phyloP scores from a whole-genome alignment of 2,329 filamentous ascomycete genomes.

The Emydomyces testavorans region DNA sequence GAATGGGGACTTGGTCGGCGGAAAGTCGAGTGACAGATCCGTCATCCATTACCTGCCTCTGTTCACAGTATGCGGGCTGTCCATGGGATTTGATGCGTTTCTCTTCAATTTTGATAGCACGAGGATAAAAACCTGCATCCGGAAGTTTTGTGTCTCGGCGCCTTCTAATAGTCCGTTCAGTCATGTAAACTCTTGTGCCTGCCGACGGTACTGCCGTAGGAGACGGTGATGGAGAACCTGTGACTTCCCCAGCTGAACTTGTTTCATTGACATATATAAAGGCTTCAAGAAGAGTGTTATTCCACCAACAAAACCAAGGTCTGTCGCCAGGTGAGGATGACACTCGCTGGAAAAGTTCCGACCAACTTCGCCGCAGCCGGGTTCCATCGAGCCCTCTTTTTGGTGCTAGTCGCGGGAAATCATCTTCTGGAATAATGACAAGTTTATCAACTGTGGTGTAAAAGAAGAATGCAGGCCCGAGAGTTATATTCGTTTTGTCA shows the following conservation, averaged over 20 bases:
- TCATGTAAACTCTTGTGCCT: slow-evolving; percentile 7
- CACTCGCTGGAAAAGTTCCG: slow-evolving; percentile 28
- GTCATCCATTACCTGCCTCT: slow-evolving; percentile 49
- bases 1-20: slow-evolving; percentile 23
- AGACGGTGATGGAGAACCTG: slow-evolving; percentile 14
- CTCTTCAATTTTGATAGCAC: slow-evolving; percentile 55
- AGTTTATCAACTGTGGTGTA: slow-evolving; percentile 52
- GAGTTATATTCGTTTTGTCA: slow-evolving; percentile 45
- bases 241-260: not conserved
- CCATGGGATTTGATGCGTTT: slow-evolving; percentile 40
- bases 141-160: not conserved
- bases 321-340: slow-evolving; percentile 44
- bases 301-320: slow-evolving; percentile 62
- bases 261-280: slow-evolving; percentile 49
- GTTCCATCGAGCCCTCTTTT: slow-evolving; percentile 20
- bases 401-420: slow-evolving; percentile 19
- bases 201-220: slow-evolving; percentile 6
- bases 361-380: slow-evolving; percentile 17
- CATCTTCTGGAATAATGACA: slow-evolving; percentile 41
- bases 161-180: slow-evolving; percentile 19
- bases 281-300: slow-evolving; percentile 53
- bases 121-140: slow-evolving; percentile 37
- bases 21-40: slow-evolving; percentile 23
- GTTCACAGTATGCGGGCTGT: slow-evolving; percentile 49
- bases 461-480: slow-evolving; percentile 55